Conservation (phyloP, 148 eudicot species). For the Diospyros kaki region DNA sequence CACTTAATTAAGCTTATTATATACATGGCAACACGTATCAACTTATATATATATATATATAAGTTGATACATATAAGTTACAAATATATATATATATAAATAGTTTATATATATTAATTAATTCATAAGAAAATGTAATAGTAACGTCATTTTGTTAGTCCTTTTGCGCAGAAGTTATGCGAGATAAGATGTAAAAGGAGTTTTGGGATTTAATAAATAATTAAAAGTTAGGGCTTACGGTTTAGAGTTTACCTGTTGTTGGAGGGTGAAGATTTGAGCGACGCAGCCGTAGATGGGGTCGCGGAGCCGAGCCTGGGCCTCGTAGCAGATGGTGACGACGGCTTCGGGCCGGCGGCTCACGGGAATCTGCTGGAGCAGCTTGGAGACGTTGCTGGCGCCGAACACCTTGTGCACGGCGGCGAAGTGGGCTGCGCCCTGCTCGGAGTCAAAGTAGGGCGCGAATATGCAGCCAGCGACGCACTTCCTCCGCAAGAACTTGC, state of each 20-base stretch:
- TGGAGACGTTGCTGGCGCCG: constrained; percentile 92
- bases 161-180: too few species aligned
- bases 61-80: too few species aligned
- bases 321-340: constrained; percentile 87
- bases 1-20: too few species aligned
- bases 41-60: too few species aligned
- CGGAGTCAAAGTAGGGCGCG: constrained; percentile 91
- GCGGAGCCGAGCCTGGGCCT: constrained; percentile 90
- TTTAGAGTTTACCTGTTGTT: constrained; percentile 68
- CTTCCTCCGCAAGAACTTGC: constrained; percentile 86
- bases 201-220: neutral
- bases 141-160: too few species aligned
- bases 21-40: too few species aligned
- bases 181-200: too few species aligned
- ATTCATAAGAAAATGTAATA: too few species aligned
- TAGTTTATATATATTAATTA: too few species aligned
- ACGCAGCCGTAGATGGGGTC: constrained; percentile 96
- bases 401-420: constrained; percentile 98
- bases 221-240: too few species aligned
- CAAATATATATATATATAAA: neutral
- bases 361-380: constrained; percentile 72
- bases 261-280: constrained; percentile 87
- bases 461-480: constrained; percentile 85
- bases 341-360: constrained; percentile 67
- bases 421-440: constrained; percentile 91